Base-by-base conservation (phyloP, 1,284 basidiomycete genomes). In the Boletus mariae region DNA sequence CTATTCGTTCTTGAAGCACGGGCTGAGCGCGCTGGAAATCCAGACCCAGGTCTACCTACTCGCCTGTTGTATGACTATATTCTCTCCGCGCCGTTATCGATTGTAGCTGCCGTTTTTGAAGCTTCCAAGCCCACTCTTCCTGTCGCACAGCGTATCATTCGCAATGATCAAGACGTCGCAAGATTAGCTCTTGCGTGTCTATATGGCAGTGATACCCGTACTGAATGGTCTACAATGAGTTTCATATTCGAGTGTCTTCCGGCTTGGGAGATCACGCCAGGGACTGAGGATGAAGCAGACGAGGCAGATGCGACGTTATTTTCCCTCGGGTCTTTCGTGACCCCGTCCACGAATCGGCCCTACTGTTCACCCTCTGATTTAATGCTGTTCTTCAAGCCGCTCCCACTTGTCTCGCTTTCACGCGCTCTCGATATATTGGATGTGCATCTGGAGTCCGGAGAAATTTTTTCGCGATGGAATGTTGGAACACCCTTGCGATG, bases 211-310 rank as follows among this genome's bases (percentile, higher is more conserved):
- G 77, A 84, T 57, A 80, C 78, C 52, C 71, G 85, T 34, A 75
- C 83, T 59, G 79, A 85, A 58, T 96, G 90, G 92, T 64, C 82
- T 0, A 85, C 78, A 1, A 96, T 96, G 93, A 91, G 87, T 59
- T 76, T 78, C 34, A 91, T 97, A 53, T 97, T 98, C 68, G 94
- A 98, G 67, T 97, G 93, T 66, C 76, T 97, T 42, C 94, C 94
- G 0, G 93, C 87, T 8, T 97, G 92, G 92, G 84, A 87, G 55
- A 76, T 85, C 29, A 67, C 77, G 2, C 68, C 72, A 25, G 77
- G 78, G 11, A 80, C 81, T 49, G 78, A 79, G 37, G 79, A 81
- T 47, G 82, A 89, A 52, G 80, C 78, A 41, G 90, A 91, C 57
- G 84, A 84, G 49, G 84, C 83, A 12, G 85, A 92, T 52, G 88